Percentiles rank a stretch among this genome's conserved stretches.
phyloP scores from a whole-genome alignment of 345 rosid species.

The Turritis glabra region DNA sequence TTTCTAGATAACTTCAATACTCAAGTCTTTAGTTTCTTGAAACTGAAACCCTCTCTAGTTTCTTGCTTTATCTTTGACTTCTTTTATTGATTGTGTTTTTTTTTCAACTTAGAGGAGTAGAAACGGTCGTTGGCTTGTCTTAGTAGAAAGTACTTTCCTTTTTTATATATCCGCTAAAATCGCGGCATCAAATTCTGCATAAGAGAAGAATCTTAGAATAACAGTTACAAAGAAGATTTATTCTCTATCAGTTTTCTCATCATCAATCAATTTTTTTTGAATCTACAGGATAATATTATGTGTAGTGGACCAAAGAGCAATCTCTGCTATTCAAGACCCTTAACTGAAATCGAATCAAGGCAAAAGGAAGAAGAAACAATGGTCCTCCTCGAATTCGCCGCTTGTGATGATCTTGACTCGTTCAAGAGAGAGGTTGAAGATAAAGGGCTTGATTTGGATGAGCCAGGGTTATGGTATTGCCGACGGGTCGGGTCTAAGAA shows the following conservation, averaged over 20 bases:
- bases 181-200: background rate
- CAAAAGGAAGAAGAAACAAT: constrained; percentile 36
- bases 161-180: background rate
- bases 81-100: too few relatives aligned
- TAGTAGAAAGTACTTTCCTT: constrained; percentile 22
- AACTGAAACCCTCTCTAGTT: background rate
- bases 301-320: constrained; percentile 53
- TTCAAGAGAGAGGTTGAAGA: constrained; percentile 59
- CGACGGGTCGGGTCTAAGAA: constrained; percentile 62
- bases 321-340: constrained; percentile 36
- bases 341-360: constrained; percentile 50
- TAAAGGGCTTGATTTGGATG: constrained; percentile 57
- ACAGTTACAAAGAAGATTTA: background rate
- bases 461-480: constrained; percentile 74
- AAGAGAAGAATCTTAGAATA: constrained; percentile 19
- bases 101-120: constrained; percentile 20
- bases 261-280: background rate
- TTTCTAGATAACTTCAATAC: constrained; percentile 6
- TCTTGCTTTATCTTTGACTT: constrained; percentile 21
- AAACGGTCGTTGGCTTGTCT: constrained; percentile 16
- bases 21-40: background rate
- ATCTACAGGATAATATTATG: constrained; percentile 54
- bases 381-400: constrained; percentile 80
- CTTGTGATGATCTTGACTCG: constrained; percentile 63
- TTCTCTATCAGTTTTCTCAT: background rate